Base-by-base conservation (phyloP, 345 rosid species). In the Pugionium dolabratum region DNA sequence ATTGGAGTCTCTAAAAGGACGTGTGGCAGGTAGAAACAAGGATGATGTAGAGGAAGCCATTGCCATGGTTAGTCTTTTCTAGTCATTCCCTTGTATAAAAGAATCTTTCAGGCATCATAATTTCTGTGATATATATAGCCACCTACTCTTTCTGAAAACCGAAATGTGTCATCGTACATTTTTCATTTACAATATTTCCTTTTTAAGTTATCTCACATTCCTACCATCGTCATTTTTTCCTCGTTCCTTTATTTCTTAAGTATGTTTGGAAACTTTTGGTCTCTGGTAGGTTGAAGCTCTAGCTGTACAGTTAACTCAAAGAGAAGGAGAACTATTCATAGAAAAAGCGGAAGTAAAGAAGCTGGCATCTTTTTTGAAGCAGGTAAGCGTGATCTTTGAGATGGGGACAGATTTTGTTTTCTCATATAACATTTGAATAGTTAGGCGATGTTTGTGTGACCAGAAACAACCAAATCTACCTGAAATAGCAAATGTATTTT, bases 31-130 rank as follows among this genome's bases (percentile, higher is more conserved):
- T 57, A 81, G 84, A 78, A 91, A 91, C 86, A 91, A 91, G 81
- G 99, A 91, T 75, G 97, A 95, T 63, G 97, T 91, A 43, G 89
- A 82, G 80, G 97, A 87, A 70, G 98, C 99, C 73, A 87, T 91
- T 74, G 70, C 88, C 33, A 95, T 91, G 96, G 98, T 91, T 72
- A 61, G 90, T 80, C 50, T 65, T 54, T 18, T 18, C 7, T 18
- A 18, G 18, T 54, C 68, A 44, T 8, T 5, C 7, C 37, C 36
- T 39, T 50, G 10, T 59, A 6, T 45, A 10, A 31, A 33, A 36
- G 10, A 50, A 43, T 9, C 42, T 45, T 40, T 53, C 10, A 36
- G 41, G 47, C 36, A 56, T 49, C 43, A 41, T 60, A 32, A 18
- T 18, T 18, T 18, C 18, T 25, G 25, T 41, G 52, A 4, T 9